A percentile compares a stretch with the other conserved stretches of the same genome.
phyloP scores from a whole-genome alignment of 2,329 filamentous ascomycete genomes.

The Zymoseptoria passerinii region DNA sequence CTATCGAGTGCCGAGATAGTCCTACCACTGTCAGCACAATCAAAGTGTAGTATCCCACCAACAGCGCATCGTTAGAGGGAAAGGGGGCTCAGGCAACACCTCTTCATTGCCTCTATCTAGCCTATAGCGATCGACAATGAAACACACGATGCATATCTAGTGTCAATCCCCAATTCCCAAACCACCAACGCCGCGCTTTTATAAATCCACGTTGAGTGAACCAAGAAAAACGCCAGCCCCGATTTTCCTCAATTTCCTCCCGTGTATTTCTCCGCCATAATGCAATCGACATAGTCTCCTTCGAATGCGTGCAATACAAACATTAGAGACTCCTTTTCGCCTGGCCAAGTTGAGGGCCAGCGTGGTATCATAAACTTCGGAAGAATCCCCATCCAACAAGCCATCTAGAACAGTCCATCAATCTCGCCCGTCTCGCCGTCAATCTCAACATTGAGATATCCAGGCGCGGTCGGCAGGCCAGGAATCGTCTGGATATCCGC shows the following conservation, averaged over 20 bases:
- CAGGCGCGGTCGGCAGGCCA: conserved; percentile 85
- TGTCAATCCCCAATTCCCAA: background rate
- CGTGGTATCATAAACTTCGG: conserved; percentile 3
- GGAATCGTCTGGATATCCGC: conserved; percentile 98
- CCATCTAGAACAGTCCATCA: conserved; percentile 67
- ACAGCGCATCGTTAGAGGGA: no score
- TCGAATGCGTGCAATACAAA: background rate
- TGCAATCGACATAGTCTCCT: background rate
- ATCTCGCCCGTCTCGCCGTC: conserved; percentile 46
- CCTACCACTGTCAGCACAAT: no score
- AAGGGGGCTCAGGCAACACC: no score
- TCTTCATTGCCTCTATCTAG: background rate
- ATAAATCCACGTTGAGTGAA: background rate
- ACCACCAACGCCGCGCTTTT: background rate
- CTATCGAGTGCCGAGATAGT: no score
- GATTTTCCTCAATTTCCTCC: background rate
- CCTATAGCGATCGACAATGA: background rate
- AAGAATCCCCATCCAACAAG: background rate
- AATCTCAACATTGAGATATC: conserved; percentile 86
- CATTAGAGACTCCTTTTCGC: background rate
- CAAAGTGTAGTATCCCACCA: no score
- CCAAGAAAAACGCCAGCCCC: background rate
- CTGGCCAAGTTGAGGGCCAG: background rate
- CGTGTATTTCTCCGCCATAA: background rate
- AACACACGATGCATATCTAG: background rate